These are phyloP conservation scores for Angophora floribunda DNA, from an alignment of 345 rosid genomes.

Conservation along the genomic window DNA sequence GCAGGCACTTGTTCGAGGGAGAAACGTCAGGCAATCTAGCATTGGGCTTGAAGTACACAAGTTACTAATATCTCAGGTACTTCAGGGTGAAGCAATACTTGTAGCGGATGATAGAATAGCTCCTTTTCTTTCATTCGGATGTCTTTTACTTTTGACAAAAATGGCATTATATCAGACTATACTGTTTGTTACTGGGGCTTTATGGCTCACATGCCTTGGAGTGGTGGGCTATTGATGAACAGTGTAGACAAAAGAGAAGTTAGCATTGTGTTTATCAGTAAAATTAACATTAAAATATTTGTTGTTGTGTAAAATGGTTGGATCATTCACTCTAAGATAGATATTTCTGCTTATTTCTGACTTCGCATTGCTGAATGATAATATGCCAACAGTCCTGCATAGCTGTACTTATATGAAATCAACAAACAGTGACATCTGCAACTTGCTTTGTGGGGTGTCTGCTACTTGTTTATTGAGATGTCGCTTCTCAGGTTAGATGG, in stretches of 20 bases:
- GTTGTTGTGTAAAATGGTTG: not conserved
- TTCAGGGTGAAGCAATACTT: not conserved
- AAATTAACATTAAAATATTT: not conserved
- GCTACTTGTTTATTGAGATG: not conserved
- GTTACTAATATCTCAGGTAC: constrained; percentile 12
- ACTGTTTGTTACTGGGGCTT: not conserved
- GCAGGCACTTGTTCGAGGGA: constrained; percentile 74
- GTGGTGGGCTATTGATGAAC: not conserved
- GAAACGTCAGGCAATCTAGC: constrained; percentile 46
- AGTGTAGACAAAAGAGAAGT: not conserved
- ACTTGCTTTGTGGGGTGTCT: not conserved
- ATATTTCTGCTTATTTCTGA: not conserved
- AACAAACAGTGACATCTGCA: not conserved
- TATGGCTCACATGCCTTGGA: not conserved
- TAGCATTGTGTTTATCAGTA: not conserved
- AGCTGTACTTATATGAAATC: not conserved
- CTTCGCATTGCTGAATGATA: not conserved
- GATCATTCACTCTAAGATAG: not conserved
- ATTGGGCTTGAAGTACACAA: constrained; percentile 36
- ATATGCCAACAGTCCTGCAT: not conserved
- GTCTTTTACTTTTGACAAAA: not conserved
- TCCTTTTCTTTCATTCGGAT: not conserved
- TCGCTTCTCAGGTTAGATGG: not conserved
- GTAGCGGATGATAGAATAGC: not conserved
- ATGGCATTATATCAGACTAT: not conserved